These are phyloP conservation scores for Aspergillus aculeatus DNA, from an alignment of 2,329 filamentous ascomycete genomes.

Conservation along the genomic window DNA sequence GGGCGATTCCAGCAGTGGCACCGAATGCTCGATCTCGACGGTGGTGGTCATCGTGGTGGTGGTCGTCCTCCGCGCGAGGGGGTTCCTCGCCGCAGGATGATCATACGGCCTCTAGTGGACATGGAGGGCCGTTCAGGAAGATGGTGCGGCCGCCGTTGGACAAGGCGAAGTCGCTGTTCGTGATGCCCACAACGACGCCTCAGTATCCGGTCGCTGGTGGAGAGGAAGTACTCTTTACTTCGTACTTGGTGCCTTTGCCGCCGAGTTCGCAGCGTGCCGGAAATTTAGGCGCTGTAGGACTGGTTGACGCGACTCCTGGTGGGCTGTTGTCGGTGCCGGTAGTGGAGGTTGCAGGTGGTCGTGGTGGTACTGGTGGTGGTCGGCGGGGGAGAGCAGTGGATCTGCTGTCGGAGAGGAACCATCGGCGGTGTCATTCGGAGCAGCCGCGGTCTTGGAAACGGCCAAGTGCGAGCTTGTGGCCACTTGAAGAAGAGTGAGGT, in stretches of 20 bases:
- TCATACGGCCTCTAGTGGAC: not conserved
- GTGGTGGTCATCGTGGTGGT: slow-evolving; percentile 25
- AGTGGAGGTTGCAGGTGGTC: slow-evolving; percentile 5
- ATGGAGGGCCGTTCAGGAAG: slow-evolving; percentile 23
- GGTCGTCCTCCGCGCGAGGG: not conserved
- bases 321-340: not conserved
- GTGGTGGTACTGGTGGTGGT: slow-evolving; percentile 1
- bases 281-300: not conserved
- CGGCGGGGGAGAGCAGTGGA: not conserved
- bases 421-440: slow-evolving; percentile 40
- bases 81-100: not conserved
- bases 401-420: slow-evolving; percentile 25
- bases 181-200: slow-evolving; percentile 25
- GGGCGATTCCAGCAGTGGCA: not conserved
- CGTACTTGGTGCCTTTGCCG: slow-evolving; percentile 22
- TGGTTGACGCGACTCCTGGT: not conserved
- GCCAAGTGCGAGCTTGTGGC: slow-evolving; percentile 38
- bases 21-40: slow-evolving; percentile 13
- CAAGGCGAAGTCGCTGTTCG: slow-evolving; percentile 32
- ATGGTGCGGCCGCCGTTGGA: slow-evolving; percentile 33
- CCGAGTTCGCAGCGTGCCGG: not conserved
- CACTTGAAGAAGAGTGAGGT: slow-evolving; percentile 32
- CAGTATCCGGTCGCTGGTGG: not conserved
- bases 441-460: slow-evolving; percentile 38
- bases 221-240: slow-evolving; percentile 17